Conservation (phyloP, 306 rosid species). For the Astragalus membranaceus region DNA sequence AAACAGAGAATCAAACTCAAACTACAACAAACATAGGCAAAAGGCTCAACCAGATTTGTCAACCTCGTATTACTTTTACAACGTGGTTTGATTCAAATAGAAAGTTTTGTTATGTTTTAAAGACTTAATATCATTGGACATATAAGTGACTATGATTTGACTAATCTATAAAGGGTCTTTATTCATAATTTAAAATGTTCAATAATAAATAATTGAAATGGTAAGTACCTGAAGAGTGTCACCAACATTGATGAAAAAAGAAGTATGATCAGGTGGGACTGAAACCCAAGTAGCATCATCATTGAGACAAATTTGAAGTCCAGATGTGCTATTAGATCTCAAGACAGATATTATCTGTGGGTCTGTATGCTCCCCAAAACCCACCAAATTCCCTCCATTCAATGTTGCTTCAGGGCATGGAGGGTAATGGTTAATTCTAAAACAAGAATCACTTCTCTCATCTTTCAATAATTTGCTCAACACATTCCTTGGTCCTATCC, state of each 20-base stretch:
- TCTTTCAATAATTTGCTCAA: slow-evolving; percentile 46
- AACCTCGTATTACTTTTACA: no score
- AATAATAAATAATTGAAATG: neutral
- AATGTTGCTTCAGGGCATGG: slow-evolving; percentile 46
- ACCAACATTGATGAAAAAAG: slow-evolving; percentile 75
- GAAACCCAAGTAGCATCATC: slow-evolving; percentile 70
- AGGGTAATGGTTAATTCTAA: slow-evolving; percentile 72
- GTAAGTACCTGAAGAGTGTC: slow-evolving; percentile 64
- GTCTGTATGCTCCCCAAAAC: slow-evolving; percentile 95
- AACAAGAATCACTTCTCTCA: slow-evolving; percentile 60
- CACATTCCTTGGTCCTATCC: slow-evolving; percentile 32
- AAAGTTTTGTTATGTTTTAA: no score
- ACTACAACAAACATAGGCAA: no score
- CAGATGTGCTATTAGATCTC: slow-evolving; percentile 70
- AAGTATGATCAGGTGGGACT: slow-evolving; percentile 57
- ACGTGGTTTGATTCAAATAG: no score
- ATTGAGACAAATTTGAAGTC: slow-evolving; percentile 62
- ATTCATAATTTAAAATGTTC: no score
- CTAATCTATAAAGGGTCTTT: no score
- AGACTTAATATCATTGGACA: no score
- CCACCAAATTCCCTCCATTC: slow-evolving; percentile 45
- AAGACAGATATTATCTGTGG: slow-evolving; percentile 75
- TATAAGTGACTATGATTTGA: no score
- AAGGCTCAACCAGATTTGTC: no score
- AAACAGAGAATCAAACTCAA: no score